These are phyloP conservation scores for Sporodiniella umbellata DNA, from an alignment of 371 early-diverging fungal genomes.

Conservation along the genomic window DNA sequence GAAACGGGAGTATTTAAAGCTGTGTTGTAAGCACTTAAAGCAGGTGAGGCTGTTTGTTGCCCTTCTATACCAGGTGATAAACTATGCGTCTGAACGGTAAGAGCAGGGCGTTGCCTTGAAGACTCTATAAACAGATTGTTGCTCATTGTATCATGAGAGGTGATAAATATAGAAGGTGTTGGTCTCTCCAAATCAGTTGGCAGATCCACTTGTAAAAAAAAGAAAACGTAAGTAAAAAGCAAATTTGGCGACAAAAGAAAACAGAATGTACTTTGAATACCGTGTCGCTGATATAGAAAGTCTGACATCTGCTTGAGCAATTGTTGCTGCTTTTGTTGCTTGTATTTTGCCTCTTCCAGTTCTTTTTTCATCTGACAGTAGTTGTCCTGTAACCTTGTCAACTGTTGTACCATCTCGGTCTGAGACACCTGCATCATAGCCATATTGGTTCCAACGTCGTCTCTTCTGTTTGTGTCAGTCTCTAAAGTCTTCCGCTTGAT, in stretches of 20 bases:
- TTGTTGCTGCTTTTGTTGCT: conserved; percentile 60
- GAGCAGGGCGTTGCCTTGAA: conserved; percentile 7
- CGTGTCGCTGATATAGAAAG: conserved; percentile 45
- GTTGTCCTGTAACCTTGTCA: conserved; percentile 67
- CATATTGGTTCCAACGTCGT: conserved; percentile 70
- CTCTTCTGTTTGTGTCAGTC: conserved; percentile 57
- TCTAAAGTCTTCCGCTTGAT: conserved; percentile 71
- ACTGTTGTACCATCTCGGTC: conserved; percentile 67
- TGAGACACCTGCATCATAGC: conserved; percentile 74
- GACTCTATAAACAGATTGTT: too few species aligned
- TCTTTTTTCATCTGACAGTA: conserved; percentile 68
- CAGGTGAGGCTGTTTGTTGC: conserved; percentile 14
- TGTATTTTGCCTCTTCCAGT: conserved; percentile 64
- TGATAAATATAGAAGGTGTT: conserved; percentile 33
- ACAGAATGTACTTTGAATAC: conserved; percentile 35
- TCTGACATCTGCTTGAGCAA: conserved; percentile 51
- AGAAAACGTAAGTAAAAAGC: neutral
- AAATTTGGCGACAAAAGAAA: neutral
- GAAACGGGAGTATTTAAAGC: conserved; percentile 33
- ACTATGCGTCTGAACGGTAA: conserved; percentile 27
- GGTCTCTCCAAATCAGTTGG: conserved; percentile 31
- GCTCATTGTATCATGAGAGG: conserved; percentile 22
- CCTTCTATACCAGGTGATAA: conserved; percentile 10
- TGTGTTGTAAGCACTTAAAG: conserved; percentile 28
- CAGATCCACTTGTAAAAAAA: conserved; percentile 14